Evolutionary conservation across 345 rosid species (phyloP), one percentile per base, ranked within the genome.

Genomic region (Moringa oleifera): DNA sequence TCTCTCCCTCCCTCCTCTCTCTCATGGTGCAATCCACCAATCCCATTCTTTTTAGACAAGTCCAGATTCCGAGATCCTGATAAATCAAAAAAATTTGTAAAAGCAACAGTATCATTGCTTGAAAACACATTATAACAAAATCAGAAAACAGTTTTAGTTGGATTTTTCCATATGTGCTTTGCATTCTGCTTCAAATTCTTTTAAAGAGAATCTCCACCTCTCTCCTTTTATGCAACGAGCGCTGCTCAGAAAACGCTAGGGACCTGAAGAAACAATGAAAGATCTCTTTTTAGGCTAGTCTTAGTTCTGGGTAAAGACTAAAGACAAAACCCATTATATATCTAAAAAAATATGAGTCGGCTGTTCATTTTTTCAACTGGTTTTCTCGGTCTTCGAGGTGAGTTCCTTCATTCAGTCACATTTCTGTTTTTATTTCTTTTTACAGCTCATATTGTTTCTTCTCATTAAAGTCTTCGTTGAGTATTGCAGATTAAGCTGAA

Each of bases 401-500:
- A 60, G 70, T 58, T 66, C 56, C 65, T 53, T 51, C 7, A n/a
- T 23, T 51, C 49, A 13, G 33, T 21, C 21, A 18, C 18, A 31
- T 60, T 49, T 23, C 36, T n/a, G 25, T 51, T 12, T 13, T 8
- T 45, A 6, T 25, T 6, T 41, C 19, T 7, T 3, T 62, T 45
- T 66, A 18, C 17, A 55, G 9, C 24, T 31, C 33, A 28, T n/a
- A 41, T 65, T 12, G 47, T 25, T 5, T 59, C 19, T 20, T 20
- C 17, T 58, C 23, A 6, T 46, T 23, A 45, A n/a, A n/a, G 64
- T 61, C 25, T 50, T 55, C 62, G 24, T 53, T 71, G 24, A 59
- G 20, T 62, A 33, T 53, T 75, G 70, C 79, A 75, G 79, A 58
- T 65, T 31, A 22, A 24, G 59, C 67, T 15, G 51, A 65, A 51